A percentile compares a stretch with the other conserved stretches of the same genome.
These are phyloP conservation scores for Thalassiosira allenii DNA, from an alignment of 352 stramenopile species.

Conservation along the genomic window DNA sequence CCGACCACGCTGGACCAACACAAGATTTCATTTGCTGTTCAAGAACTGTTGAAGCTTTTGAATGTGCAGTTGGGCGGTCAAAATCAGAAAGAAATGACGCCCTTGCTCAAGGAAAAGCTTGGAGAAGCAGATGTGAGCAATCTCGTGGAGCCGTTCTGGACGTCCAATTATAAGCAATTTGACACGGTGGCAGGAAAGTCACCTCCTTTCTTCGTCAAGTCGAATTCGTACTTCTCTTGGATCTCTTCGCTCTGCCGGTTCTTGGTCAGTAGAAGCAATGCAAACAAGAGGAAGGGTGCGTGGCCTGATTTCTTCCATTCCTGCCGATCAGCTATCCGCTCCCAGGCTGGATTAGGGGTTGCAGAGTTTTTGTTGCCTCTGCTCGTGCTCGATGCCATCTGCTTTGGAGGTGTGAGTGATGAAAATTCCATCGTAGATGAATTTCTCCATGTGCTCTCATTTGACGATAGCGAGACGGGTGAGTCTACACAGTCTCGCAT, in stretches of 20 bases:
- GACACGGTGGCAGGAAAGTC: conserved; percentile 59
- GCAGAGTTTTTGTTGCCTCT: conserved; percentile 85
- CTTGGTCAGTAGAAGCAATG: conserved; percentile 68
- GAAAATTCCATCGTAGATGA: conserved; percentile 76
- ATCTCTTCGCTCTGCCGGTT: conserved; percentile 78
- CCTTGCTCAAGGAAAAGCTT: conserved; percentile 76
- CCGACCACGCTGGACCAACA: conserved; percentile 78
- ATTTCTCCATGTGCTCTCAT: conserved; percentile 69
- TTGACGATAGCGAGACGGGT: conserved; percentile 37
- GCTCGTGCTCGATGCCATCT: conserved; percentile 84
- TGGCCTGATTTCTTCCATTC: conserved; percentile 83
- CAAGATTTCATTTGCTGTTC: conserved; percentile 87
- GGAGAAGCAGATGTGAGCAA: conserved; percentile 72
- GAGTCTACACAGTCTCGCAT: conserved; percentile 29
- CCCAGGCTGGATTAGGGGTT: conserved; percentile 69
- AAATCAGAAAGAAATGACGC: conserved; percentile 69
- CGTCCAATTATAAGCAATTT: conserved; percentile 76
- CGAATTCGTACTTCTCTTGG: conserved; percentile 79
- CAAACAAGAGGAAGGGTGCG: conserved; percentile 62
- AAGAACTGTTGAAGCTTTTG: conserved; percentile 81
- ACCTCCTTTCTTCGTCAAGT: conserved; percentile 79
- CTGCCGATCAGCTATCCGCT: conserved; percentile 81
- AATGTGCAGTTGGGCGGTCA: conserved; percentile 51
- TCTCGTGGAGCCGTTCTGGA: conserved; percentile 85
- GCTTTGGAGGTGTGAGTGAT: conserved; percentile 78